Evolutionary conservation across 1,139 yeast genomes (phyloP).

Genomic region (Protomyces inouyei): DNA sequence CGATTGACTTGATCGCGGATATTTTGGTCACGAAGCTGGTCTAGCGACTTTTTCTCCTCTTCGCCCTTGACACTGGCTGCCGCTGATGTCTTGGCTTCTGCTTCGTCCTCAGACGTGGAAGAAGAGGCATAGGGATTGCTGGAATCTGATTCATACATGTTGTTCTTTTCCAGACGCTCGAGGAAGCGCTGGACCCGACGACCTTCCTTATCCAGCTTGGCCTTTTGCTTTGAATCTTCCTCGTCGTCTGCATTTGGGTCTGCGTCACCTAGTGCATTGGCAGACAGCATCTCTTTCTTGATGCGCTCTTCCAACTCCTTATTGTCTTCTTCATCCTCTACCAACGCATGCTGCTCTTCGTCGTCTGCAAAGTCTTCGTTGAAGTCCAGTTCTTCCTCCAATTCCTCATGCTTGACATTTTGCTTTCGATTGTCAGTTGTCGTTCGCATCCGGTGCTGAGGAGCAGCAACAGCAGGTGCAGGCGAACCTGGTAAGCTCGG

Average conservation of each 20-base stretch:
- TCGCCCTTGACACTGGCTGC: conserved; percentile 16
- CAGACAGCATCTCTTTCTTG: conserved; percentile 83
- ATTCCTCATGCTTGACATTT: conserved; percentile 15
- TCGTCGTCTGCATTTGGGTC: conserved; percentile 53
- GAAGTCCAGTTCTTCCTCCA: conserved; percentile 86
- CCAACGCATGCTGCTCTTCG: conserved; percentile 97
- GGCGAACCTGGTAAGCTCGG: conserved; percentile 29
- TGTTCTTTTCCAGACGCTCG: conserved; percentile 80
- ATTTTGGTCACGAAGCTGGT: conserved; percentile 19
- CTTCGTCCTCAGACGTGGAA: conserved; percentile 25
- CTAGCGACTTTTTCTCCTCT: conserved; percentile 20
- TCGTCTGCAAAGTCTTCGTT: conserved; percentile 98
- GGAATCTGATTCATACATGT: conserved; percentile 85
- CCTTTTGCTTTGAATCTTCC: conserved; percentile 56
- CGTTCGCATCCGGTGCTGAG: conserved; percentile 23
- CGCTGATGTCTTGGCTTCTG: conserved; percentile 25
- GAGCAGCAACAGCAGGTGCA: conserved; percentile 1
- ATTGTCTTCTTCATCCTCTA: conserved; percentile 93
- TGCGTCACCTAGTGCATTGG: conserved; percentile 65
- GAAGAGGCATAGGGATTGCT: conserved; percentile 43
- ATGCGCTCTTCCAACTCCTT: conserved; percentile 82
- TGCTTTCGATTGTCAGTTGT: conserved; percentile 7
- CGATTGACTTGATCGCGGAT: conserved; percentile 21
- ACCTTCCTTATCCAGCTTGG: conserved; percentile 88
- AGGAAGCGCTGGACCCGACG: conserved; percentile 76